Evolutionary conservation across 306 rosid genomes (phyloP), one percentile per base, ranked within the genome.

Genomic region (Fragaria vesca): DNA sequence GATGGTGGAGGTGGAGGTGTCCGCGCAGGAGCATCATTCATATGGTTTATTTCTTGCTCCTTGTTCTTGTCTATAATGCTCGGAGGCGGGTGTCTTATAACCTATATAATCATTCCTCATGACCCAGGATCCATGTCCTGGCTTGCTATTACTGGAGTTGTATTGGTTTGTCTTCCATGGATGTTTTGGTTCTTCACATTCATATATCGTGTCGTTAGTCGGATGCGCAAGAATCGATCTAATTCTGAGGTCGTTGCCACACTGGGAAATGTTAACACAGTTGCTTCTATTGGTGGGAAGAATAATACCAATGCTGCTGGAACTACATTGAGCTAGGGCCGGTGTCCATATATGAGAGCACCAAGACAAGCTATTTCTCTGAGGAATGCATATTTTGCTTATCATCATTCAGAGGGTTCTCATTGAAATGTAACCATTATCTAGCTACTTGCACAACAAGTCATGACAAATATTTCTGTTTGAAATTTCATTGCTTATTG

Each of bases 141-240:
- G 98, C 71, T 93, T 46, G 90, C 93, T 0, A 9, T 71, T 12
- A 76, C 45, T 0, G 98, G 98, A 34, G 88, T 90, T 26, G 10
- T 85, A 1, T 77, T 93, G 81, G 89, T 93, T 69, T 85, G 93
- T 61, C 82, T 93, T 66, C 98, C 98, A n/a, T 93, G 98, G 97
- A 70, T 86, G 40, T 94, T 91, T 72, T 94, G 98, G 97, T 8
- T 86, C 13, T 45, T 89, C 36, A 94, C 98, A 1, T 89, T 82
- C 85, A 5, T 90, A 20, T 91, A 94, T 47, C 82, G 97, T 76
- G 9, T 90, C 43, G 12, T 90, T 57, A 86, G 93, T 12, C 81
- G 96, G 73, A 60, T 79, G 7, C 17, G 36, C n/a, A 61, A 30
- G 3, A 61, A 24, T 58, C 11, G 12, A 5, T 11, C 66, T 60